Conservation (phyloP, 2,329 filamentous ascomycete genomes). For the Periconia sp. region DNA sequence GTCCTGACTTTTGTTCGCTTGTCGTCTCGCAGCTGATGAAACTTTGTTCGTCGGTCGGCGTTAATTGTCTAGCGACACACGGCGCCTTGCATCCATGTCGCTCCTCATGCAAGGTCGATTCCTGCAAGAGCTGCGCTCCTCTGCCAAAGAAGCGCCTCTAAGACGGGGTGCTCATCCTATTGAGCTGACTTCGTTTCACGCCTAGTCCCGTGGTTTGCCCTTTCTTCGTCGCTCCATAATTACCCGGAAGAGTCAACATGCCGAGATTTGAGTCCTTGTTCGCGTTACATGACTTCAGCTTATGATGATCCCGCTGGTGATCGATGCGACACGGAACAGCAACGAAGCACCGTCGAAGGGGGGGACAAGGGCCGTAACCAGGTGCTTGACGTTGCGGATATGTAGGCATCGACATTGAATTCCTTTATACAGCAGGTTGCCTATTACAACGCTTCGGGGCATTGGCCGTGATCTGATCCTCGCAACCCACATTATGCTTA, state of each 20-base stretch:
- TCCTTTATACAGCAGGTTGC: slow-evolving; percentile 16
- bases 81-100: slow-evolving; percentile 15
- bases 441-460: slow-evolving; percentile 9
- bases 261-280: slow-evolving; percentile 20
- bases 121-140: slow-evolving; percentile 19
- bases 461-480: slow-evolving; percentile 28
- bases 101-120: slow-evolving; percentile 21
- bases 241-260: slow-evolving; percentile 19
- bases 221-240: slow-evolving; percentile 21
- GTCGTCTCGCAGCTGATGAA: slow-evolving; percentile 21
- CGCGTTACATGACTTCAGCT: slow-evolving; percentile 13
- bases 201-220: slow-evolving; percentile 17
- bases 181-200: slow-evolving; percentile 25
- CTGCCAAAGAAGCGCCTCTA: slow-evolving; percentile 14
- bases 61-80: slow-evolving; percentile 5
- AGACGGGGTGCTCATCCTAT: slow-evolving; percentile 6
- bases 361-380: slow-evolving; percentile 1
- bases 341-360: neutral
- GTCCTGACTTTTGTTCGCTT: slow-evolving; percentile 16
- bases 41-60: slow-evolving; percentile 22
- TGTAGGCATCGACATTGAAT: slow-evolving; percentile 30
- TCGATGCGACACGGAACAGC: slow-evolving; percentile 4
- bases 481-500: slow-evolving; percentile 27
- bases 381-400: slow-evolving; percentile 11
- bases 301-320: slow-evolving; percentile 7